Conservation (phyloP, 2,329 filamentous ascomycete species). For the Fusarium praegraminearum region DNA sequence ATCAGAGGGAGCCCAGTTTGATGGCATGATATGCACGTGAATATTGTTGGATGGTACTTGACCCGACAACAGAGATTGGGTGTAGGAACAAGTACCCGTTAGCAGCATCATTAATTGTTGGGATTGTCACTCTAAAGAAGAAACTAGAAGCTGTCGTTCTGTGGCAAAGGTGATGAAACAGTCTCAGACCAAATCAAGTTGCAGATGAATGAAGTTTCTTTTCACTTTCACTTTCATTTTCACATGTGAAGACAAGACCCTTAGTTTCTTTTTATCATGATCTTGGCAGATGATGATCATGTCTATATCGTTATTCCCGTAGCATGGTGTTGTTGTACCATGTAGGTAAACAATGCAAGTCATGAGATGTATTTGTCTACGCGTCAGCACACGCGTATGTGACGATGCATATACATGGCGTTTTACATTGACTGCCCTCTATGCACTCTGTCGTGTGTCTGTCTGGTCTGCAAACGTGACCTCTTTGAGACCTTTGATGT, state of each 20-base stretch:
- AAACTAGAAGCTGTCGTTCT: constrained; percentile 28
- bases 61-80: accelerated
- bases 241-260: constrained; percentile 41
- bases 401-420: constrained; percentile 1
- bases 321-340: neutral
- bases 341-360: constrained; percentile 6
- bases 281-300: constrained; percentile 24
- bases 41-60: constrained; percentile 22
- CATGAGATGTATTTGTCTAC: constrained; percentile 22
- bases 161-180: constrained; percentile 41
- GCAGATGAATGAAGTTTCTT: constrained; percentile 22
- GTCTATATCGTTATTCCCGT: neutral
- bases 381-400: constrained; percentile 31
- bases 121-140: constrained; percentile 19
- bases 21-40: constrained; percentile 41
- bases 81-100: constrained; percentile 12
- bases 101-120: constrained; percentile 2
- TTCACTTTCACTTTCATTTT: neutral
- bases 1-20: constrained; percentile 34
- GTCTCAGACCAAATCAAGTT: constrained; percentile 31
- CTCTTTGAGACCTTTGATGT: constrained; percentile 11
- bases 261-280: constrained; percentile 3
- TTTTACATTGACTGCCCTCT: constrained; percentile 1
- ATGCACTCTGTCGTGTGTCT: neutral
- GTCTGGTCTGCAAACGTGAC: constrained; percentile 1